These are phyloP conservation scores for Cunninghamia lanceolata DNA, from an alignment of 75 land plant species.

Conservation along the genomic window DNA sequence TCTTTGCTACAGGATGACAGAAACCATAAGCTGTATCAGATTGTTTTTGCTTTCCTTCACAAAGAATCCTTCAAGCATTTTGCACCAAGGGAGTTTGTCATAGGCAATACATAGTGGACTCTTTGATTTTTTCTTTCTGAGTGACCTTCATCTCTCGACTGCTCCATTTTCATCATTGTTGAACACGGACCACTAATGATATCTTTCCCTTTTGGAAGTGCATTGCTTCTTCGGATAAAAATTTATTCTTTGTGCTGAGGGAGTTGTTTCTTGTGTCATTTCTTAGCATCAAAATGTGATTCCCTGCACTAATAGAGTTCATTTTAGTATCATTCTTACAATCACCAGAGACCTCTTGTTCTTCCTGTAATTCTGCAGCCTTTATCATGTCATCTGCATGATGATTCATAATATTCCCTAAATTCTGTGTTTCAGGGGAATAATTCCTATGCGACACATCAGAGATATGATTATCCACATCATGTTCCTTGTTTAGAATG, in stretches of 20 bases:
- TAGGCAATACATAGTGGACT: too few relatives aligned
- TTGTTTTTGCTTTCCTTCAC: too few relatives aligned
- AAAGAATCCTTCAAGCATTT: too few relatives aligned
- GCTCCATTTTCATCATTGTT: neutral
- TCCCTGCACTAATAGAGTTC: neutral
- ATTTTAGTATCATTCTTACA: neutral
- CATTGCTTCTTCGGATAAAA: neutral
- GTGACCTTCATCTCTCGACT: neutral
- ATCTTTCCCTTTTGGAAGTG: slow-evolving; percentile 9
- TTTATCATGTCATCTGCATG: neutral
- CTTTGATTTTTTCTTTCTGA: neutral
- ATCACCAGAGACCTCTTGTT: neutral
- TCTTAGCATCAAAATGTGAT: neutral
- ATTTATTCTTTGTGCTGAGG: neutral
- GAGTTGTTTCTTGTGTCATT: neutral
- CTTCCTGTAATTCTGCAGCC: neutral
- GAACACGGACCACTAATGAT: neutral
- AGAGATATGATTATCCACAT: neutral
- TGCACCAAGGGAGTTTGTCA: too few relatives aligned
- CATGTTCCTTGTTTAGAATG: neutral
- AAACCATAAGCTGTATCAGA: too few relatives aligned
- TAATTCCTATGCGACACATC: too few relatives aligned
- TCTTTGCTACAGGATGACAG: too few relatives aligned
- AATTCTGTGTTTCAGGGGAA: neutral
- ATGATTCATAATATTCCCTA: neutral